phyloP scores from a whole-genome alignment of 768 basidiomycete genomes.

The Chalciporus chontae region DNA sequence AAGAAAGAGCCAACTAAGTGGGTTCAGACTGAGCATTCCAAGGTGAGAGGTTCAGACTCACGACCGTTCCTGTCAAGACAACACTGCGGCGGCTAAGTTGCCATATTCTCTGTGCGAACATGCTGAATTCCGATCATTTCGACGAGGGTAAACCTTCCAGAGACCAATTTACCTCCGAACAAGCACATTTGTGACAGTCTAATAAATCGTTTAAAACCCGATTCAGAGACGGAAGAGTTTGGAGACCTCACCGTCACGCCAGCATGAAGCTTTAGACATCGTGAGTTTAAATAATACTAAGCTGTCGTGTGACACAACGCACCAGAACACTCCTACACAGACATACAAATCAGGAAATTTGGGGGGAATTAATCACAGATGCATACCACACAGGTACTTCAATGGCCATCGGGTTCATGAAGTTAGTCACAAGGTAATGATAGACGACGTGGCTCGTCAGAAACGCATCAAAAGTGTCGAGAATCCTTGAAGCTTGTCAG shows the following conservation, averaged over 20 bases:
- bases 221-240: background rate
- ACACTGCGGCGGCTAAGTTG: conserved; percentile 43
- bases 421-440: conserved; percentile 56
- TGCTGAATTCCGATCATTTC: conserved; percentile 21
- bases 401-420: conserved; percentile 44
- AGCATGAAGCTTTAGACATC: conserved; percentile 45
- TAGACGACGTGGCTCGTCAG: conserved; percentile 56
- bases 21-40: conserved; percentile 2
- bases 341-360: background rate
- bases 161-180: conserved; percentile 36
- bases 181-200: conserved; percentile 50
- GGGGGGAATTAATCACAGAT: too few species aligned
- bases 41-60: conserved; percentile 27
- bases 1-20: conserved; percentile 35
- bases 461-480: conserved; percentile 56
- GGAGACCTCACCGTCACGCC: conserved; percentile 42
- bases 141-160: background rate
- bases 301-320: conserved; percentile 17
- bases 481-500: conserved; percentile 20
- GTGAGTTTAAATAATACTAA: background rate
- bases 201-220: background rate
- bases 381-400: conserved; percentile 42
- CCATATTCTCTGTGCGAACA: conserved; percentile 52
- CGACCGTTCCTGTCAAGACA: conserved; percentile 42
- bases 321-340: conserved; percentile 49